phyloP scores from a whole-genome alignment of 371 early-diverging fungal species.

The Apophysomyces sp. region DNA sequence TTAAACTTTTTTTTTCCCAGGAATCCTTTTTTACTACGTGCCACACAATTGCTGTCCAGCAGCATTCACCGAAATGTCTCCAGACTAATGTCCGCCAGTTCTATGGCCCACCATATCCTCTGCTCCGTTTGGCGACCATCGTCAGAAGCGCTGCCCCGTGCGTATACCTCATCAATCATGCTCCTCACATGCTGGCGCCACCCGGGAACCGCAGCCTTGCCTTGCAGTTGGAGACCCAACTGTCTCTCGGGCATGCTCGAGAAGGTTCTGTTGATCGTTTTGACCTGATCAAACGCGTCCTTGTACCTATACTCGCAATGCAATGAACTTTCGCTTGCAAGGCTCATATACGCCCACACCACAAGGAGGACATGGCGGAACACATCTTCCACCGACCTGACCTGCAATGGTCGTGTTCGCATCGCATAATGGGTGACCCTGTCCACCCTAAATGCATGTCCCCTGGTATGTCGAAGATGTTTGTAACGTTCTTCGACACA shows the following conservation, averaged over 20 bases:
- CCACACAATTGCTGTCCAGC: neutral
- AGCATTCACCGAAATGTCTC: neutral
- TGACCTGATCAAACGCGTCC: neutral
- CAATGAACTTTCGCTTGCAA: conserved; percentile 7
- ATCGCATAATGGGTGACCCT: conserved; percentile 13
- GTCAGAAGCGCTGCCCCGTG: neutral
- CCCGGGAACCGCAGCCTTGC: neutral
- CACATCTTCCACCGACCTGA: neutral
- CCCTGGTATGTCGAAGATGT: neutral
- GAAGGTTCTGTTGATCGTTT: neutral
- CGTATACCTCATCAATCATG: conserved; percentile 6
- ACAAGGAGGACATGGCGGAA: conserved; percentile 14
- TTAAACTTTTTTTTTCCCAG: neutral
- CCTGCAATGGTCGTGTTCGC: conserved; percentile 7
- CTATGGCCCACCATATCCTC: conserved; percentile 2
- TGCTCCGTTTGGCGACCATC: neutral
- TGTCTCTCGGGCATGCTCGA: neutral
- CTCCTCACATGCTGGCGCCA: conserved; percentile 6
- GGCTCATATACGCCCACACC: conserved; percentile 2
- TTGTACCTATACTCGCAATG: conserved; percentile 9
- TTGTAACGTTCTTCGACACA: conserved; percentile 5
- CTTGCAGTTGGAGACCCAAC: neutral
- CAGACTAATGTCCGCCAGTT: neutral
- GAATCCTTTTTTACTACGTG: neutral
- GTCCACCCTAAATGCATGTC: neutral